Evolutionary conservation across 495 filamentous ascomycete genomes (phyloP), one percentile per base, ranked within the genome.

Genomic region (Achaetomiella virescens): DNA sequence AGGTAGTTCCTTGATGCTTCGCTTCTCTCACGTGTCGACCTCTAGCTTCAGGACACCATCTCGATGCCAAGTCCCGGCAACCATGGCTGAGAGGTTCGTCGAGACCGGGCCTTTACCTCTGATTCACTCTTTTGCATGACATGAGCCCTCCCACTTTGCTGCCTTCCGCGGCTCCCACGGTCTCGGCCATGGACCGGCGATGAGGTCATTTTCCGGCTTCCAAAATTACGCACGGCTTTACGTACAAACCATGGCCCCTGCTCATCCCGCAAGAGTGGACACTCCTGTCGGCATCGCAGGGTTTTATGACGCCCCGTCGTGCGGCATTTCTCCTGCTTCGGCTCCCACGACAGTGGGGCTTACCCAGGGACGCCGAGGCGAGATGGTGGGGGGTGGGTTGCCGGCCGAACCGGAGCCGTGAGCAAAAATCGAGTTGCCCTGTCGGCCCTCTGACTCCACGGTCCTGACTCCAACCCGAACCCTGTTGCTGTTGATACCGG

Each of bases 151-250:
- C n/a, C n/a, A n/a, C n/a, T n/a, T n/a, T n/a, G n/a, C n/a, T n/a
- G n/a, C n/a, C n/a, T n/a, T n/a, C n/a, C n/a, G n/a, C n/a, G n/a
- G n/a, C n/a, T n/a, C n/a, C 7, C 10, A 27, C 25, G 12, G 20
- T 29, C 9, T 9, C 27, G 27, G 9, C 27, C 27, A 59, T 60
- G 56, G 61, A 53, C 37, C 27, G 2, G n/a, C 54, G 62, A 60
- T 65, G 62, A 62, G 53, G 55, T 55, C 60, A 62, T 65, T 24
- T 54, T 50, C 35, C 33, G 52, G 36, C 52, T 37, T 44, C 11
- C 21, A 45, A n/a, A 9, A 4, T 31, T 9, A 31, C 27, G 9
- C 27, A 31, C 5, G 27, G 27, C 5, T 31, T 31, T 31, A 31
- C 27, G 27, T 31, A 31, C 27, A 31, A 31, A 31, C 27, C 27